These are phyloP conservation scores for Podospora pseudopauciseta DNA, from an alignment of 495 filamentous ascomycete genomes.

Conservation along the genomic window DNA sequence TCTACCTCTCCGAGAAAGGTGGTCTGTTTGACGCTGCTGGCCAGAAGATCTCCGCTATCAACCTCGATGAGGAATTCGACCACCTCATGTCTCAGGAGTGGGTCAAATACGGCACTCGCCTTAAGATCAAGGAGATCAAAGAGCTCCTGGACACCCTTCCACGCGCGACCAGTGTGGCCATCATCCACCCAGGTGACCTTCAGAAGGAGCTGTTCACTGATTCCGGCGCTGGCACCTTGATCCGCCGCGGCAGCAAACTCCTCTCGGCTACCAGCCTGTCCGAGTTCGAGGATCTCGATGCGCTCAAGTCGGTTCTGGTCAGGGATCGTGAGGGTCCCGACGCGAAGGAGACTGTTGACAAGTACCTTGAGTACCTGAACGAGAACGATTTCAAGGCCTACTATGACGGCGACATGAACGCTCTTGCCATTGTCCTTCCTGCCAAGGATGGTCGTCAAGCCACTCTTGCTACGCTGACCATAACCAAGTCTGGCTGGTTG, in stretches of 20 bases:
- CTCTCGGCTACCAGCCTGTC: slow-evolving; percentile 67
- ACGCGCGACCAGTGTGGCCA: slow-evolving; percentile 90
- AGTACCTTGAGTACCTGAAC: slow-evolving; percentile 74
- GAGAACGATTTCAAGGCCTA: slow-evolving; percentile 86
- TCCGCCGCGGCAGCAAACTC: slow-evolving; percentile 89
- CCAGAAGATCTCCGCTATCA: slow-evolving; percentile 96
- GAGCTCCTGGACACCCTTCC: slow-evolving; percentile 83
- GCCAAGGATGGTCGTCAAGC: slow-evolving; percentile 56
- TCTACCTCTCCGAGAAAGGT: slow-evolving; percentile 97
- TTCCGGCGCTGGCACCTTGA: slow-evolving; percentile 90
- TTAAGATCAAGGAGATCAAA: slow-evolving; percentile 99
- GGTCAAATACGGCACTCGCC: slow-evolving; percentile 91
- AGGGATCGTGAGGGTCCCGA: slow-evolving; percentile 83
- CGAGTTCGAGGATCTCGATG: slow-evolving; percentile 73
- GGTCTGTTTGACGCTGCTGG: slow-evolving; percentile 91
- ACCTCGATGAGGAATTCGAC: slow-evolving; percentile 96
- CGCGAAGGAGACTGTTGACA: slow-evolving; percentile 76
- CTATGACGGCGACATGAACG: slow-evolving; percentile 95
- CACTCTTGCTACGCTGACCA: slow-evolving; percentile 87
- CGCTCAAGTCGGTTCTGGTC: slow-evolving; percentile 77
- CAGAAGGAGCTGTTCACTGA: slow-evolving; percentile 97
- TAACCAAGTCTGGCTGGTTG: slow-evolving; percentile 93
- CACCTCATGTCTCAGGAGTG: slow-evolving; percentile 92
- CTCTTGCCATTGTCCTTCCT: slow-evolving; percentile 86
- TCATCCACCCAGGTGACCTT: slow-evolving; percentile 91